Conservation (phyloP, 352 stramenopile species). For the Pythium scleroteichum region DNA sequence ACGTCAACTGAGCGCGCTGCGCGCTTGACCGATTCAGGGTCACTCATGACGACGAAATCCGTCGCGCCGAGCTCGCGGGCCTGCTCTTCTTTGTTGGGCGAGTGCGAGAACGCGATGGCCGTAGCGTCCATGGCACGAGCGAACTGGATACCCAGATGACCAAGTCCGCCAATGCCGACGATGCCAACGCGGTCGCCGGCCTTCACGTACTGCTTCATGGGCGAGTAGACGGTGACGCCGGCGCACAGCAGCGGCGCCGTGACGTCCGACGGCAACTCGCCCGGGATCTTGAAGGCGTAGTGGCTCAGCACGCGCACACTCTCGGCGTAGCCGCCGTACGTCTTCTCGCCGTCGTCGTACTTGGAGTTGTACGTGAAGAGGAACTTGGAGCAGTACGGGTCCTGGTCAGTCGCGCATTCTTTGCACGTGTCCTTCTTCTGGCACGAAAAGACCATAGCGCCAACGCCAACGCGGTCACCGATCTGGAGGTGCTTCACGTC, state of each 20-base stretch:
- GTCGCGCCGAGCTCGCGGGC: conserved; percentile 20
- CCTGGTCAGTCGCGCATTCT: conserved; percentile 10
- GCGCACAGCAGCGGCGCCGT: conserved; percentile 64
- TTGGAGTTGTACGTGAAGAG: conserved; percentile 27
- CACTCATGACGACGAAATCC: conserved; percentile 24
- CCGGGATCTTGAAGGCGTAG: conserved; percentile 33
- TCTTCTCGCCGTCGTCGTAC: conserved; percentile 17
- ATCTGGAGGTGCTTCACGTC: conserved; percentile 11
- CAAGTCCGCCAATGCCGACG: conserved; percentile 65
- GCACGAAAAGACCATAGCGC: conserved; percentile 20
- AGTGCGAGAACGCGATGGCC: conserved; percentile 44
- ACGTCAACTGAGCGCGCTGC: conserved; percentile 25
- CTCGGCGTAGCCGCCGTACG: conserved; percentile 32
- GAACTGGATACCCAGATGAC: conserved; percentile 72
- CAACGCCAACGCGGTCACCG: conserved; percentile 24
- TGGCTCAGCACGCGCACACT: conserved; percentile 23
- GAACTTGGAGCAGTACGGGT: conserved; percentile 18
- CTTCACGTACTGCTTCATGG: conserved; percentile 39
- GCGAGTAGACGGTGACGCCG: conserved; percentile 59
- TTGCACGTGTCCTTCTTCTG: conserved; percentile 13
- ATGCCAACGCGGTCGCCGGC: conserved; percentile 42
- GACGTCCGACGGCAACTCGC: conserved; percentile 24
- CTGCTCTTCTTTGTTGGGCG: conserved; percentile 22
- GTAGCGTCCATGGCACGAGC: conserved; percentile 45
- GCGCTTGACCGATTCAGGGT: conserved; percentile 11